phyloP scores from a whole-genome alignment of 139 green algal species.

The Eudorina sp. region DNA sequence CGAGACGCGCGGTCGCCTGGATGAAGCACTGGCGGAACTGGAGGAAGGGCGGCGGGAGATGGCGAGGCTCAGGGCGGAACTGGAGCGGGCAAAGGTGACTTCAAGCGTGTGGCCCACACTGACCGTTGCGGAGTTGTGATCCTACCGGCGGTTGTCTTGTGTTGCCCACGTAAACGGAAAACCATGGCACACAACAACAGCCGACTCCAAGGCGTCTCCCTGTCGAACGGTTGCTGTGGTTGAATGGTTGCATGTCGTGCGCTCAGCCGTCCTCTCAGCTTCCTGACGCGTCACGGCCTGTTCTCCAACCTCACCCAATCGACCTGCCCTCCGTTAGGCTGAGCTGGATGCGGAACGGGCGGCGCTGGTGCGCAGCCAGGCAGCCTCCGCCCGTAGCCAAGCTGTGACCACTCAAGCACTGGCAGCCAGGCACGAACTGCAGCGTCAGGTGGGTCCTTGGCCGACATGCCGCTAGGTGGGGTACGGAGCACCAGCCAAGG shows the following conservation, averaged over 20 bases:
- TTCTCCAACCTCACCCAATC: too few species aligned
- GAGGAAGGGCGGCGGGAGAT: not conserved
- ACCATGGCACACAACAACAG: too few species aligned
- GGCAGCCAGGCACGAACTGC: not conserved
- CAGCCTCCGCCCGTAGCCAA: not conserved
- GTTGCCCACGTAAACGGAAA: too few species aligned
- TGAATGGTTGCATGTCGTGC: too few species aligned
- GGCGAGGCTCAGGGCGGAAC: not conserved
- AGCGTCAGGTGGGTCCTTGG: slow-evolving; percentile 20
- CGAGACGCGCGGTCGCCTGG: not conserved
- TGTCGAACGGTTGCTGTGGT: too few species aligned
- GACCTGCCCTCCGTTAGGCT: too few species aligned
- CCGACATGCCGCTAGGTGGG: not conserved
- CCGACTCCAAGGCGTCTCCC: too few species aligned
- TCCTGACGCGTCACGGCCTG: too few species aligned
- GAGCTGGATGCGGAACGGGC: slow-evolving; percentile 2
- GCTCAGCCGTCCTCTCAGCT: too few species aligned
- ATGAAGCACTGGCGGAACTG: not conserved
- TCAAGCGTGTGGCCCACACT: too few species aligned
- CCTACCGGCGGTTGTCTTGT: too few species aligned
- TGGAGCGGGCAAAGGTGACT: not conserved
- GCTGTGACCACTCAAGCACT: not conserved
- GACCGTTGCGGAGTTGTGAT: too few species aligned
- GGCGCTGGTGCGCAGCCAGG: not conserved
- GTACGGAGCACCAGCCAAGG: not conserved